These are phyloP conservation scores for Stemphylium vesicarium DNA, from an alignment of 2,329 filamentous ascomycete species.

Conservation along the genomic window DNA sequence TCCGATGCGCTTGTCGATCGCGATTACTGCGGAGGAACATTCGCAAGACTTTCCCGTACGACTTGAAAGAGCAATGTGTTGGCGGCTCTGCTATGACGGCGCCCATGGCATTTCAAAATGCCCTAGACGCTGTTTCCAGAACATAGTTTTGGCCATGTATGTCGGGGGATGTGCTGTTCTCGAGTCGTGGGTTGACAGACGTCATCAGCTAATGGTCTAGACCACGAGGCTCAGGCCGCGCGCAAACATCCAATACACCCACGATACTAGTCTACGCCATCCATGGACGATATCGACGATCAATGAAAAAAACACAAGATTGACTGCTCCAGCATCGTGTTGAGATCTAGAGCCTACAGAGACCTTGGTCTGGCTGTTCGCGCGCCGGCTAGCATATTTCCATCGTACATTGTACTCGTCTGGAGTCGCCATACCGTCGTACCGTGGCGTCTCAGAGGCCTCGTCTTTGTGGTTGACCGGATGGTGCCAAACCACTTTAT, in stretches of 20 bases:
- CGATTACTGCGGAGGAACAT: not conserved
- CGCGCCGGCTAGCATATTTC: too few relatives aligned
- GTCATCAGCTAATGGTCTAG: conserved; percentile 4
- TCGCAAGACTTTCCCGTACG: not conserved
- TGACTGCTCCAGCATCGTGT: too few relatives aligned
- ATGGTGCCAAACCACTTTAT: too few relatives aligned
- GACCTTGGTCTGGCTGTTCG: too few relatives aligned
- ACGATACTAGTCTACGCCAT: not conserved
- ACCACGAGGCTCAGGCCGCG: not conserved
- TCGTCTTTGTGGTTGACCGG: too few relatives aligned
- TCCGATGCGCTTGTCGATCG: not conserved
- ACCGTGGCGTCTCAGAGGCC: too few relatives aligned
- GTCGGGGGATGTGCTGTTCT: not conserved
- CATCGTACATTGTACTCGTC: too few relatives aligned
- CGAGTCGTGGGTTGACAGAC: not conserved
- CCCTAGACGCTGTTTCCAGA: not conserved
- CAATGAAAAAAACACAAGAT: too few relatives aligned
- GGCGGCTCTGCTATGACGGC: conserved; percentile 3
- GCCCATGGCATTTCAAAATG: conserved; percentile 10
- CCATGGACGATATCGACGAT: not conserved
- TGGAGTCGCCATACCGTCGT: too few relatives aligned
- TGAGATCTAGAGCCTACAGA: too few relatives aligned
- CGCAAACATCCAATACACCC: not conserved
- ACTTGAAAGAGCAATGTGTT: not conserved
- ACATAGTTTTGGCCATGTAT: not conserved